Evolutionary conservation across 345 rosid species (phyloP), one percentile per base, ranked within the genome.

Genomic region (Arabidopsis suecica): DNA sequence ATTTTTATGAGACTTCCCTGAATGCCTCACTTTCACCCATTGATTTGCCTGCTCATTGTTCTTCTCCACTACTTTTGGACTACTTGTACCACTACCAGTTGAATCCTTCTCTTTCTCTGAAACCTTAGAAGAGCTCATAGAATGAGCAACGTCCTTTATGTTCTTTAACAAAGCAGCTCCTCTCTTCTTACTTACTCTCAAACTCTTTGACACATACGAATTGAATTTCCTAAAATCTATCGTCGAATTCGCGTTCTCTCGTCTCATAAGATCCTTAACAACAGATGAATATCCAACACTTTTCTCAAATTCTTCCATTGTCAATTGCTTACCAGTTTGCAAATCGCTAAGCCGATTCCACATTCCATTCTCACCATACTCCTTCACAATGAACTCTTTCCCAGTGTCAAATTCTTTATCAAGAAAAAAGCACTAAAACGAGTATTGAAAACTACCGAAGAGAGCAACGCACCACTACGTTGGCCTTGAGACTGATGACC

Each of bases 341-440:
- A 95, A 79, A 85, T 95, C 99, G 55, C 97, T 95, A 11, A 95
- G 83, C 51, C 87, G 84, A 65, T 92, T 95, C 97, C 99, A 95
- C 87, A 74, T 84, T n/a, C 97, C 98, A 49, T 89, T 82, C 45
- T 88, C 88, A 32, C 82, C 82, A 33, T 82, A 87, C 80, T 90
- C 98, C 1, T 95, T 90, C 4, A 95, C 98, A 3, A 95, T 63
- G 32, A 95, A 90, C 78, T 92, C 98, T 72, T 86, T 88, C 2
- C 96, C 96, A 0, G 96, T 95, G 16, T 95, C 98, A 74, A 95
- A 72, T 90, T 92, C 87, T 89, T 95, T 44, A 92, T 92, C 77
- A 95, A 68, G 86, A 89, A 88, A 56, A 95, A 89, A 4, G 96
- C 90, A 20, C 88, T 89, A 13, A 89, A 81, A 0, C 65, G 73